phyloP scores from a whole-genome alignment of 306 rosid species.

The Cucurbita moschata region DNA sequence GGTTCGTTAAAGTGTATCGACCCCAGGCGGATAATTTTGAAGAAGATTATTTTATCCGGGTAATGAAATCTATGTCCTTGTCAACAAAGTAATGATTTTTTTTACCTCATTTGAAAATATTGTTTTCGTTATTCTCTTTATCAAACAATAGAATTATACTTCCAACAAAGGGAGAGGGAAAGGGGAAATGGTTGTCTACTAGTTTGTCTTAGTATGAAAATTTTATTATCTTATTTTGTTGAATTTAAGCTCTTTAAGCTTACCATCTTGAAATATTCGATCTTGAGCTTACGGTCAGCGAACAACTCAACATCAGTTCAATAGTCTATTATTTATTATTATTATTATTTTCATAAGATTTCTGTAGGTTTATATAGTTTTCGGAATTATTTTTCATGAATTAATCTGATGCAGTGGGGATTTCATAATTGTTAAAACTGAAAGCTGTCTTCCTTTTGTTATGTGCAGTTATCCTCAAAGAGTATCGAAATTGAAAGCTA shows the following conservation, averaged over 20 bases:
- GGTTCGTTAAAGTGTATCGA: constrained; percentile 76
- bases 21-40: constrained; percentile 71
- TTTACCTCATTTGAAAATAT: not conserved
- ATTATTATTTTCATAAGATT: not conserved
- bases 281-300: not conserved
- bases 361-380: not conserved
- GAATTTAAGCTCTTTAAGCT: not conserved
- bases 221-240: not conserved
- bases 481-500: constrained; percentile 79
- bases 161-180: not conserved
- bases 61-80: constrained; percentile 11
- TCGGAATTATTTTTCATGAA: not conserved
- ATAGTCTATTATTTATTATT: not conserved
- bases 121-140: not conserved
- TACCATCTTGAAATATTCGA: not conserved
- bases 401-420: not conserved
- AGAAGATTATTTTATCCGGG: constrained; percentile 89
- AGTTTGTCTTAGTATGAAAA: not conserved
- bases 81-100: not conserved
- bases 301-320: not conserved
- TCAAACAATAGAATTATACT: not conserved
- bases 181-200: not conserved
- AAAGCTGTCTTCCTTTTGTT: not conserved
- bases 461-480: constrained; percentile 85
- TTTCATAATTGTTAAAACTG: not conserved